Percentiles rank a stretch among this genome's conserved stretches.
phyloP scores from a whole-genome alignment of 148 eudicot genomes.

The Arctostaphylos glauca region DNA sequence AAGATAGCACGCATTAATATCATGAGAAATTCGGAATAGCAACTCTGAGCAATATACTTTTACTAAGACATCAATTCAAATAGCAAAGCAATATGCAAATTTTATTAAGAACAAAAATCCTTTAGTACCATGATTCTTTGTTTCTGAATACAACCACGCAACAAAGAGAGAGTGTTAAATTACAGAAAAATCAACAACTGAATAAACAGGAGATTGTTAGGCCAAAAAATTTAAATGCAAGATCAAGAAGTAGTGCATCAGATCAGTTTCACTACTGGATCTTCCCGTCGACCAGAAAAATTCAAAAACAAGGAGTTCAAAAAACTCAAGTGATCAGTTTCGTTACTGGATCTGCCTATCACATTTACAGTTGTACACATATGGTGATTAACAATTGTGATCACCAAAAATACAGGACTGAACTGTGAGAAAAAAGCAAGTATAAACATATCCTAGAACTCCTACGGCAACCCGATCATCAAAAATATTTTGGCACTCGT shows the following conservation, averaged over 20 bases:
- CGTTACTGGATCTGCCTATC: background rate
- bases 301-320: too few species aligned
- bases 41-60: background rate
- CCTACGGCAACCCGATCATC: background rate
- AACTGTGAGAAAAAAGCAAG: conserved; percentile 1
- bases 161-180: background rate
- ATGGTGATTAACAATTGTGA: background rate
- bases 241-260: background rate
- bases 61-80: background rate
- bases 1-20: background rate
- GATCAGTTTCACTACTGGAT: too few species aligned
- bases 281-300: too few species aligned
- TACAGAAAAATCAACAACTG: background rate
- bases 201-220: background rate
- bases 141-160: background rate
- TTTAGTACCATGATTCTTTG: background rate
- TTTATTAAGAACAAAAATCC: background rate
- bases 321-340: too few species aligned
- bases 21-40: background rate
- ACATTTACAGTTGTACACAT: background rate
- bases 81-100: background rate
- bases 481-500: background rate
- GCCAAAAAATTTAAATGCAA: background rate
- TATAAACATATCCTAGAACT: background rate
- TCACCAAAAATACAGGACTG: background rate